Conservation (phyloP, 306 rosid genomes). For the Quercus rubra region DNA sequence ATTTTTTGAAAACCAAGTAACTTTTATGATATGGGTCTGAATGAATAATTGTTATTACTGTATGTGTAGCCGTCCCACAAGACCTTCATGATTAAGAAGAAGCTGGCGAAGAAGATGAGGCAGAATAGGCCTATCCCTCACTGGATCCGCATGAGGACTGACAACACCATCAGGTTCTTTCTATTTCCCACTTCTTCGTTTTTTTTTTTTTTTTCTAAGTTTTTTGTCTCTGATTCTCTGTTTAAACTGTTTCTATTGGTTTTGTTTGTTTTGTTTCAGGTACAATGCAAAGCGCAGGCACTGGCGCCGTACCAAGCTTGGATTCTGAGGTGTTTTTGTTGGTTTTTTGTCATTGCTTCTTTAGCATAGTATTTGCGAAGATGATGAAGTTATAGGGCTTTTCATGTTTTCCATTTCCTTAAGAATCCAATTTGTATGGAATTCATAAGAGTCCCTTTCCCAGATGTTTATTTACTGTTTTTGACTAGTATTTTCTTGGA, state of each 20-base stretch:
- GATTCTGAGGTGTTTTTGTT: slow-evolving; percentile 34
- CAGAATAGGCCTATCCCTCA: slow-evolving; percentile 93
- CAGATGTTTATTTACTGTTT: too few species aligned
- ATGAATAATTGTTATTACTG: not conserved
- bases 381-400: too few species aligned
- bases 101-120: slow-evolving; percentile 93
- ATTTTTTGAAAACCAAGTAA: not conserved
- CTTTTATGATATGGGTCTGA: not conserved
- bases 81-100: slow-evolving; percentile 84
- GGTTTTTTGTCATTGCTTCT: not conserved
- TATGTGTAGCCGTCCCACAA: slow-evolving; percentile 79
- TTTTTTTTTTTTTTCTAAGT: fast-evolving
- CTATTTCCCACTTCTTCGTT: not conserved
- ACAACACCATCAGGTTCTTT: slow-evolving; percentile 71
- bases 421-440: too few species aligned
- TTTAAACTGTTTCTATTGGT: not conserved
- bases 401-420: too few species aligned
- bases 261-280: slow-evolving; percentile 18
- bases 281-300: slow-evolving; percentile 61
- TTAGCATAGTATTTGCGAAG: not conserved
- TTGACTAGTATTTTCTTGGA: too few species aligned
- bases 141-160: slow-evolving; percentile 90
- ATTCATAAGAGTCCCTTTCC: too few species aligned
- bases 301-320: slow-evolving; percentile 65
- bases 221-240: not conserved